These are phyloP conservation scores for Knufia petricola DNA, from an alignment of 2,329 filamentous ascomycete genomes.

Conservation along the genomic window DNA sequence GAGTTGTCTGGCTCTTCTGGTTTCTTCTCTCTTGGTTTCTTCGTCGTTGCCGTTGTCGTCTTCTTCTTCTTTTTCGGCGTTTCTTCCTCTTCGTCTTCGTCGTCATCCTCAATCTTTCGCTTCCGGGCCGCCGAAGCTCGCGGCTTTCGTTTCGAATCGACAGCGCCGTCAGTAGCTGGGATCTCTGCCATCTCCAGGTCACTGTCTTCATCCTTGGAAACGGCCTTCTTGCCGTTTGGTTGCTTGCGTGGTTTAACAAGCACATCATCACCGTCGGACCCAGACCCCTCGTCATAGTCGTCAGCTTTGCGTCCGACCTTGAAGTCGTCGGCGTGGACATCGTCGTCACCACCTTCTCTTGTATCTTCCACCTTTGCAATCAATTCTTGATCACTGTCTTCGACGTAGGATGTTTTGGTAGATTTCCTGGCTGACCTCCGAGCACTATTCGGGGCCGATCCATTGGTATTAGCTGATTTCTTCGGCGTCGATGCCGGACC, in stretches of 20 bases:
- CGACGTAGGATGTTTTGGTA: conserved; percentile 27
- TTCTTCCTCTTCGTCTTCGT: conserved; percentile 34
- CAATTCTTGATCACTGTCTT: conserved; percentile 42
- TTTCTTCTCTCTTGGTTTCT: conserved; percentile 56
- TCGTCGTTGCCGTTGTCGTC: conserved; percentile 27
- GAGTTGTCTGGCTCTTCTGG: conserved; percentile 57
- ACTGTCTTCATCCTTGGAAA: conserved; percentile 27
- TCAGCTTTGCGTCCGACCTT: conserved; percentile 59
- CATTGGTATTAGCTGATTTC: conserved; percentile 28
- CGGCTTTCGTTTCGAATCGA: conserved; percentile 50
- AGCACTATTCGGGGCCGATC: conserved; percentile 22
- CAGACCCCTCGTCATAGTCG: conserved; percentile 56
- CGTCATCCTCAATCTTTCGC: conserved; percentile 27
- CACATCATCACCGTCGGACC: conserved; percentile 43
- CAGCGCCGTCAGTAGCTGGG: conserved; percentile 22
- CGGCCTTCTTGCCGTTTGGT: conserved; percentile 16
- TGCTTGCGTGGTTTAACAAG: conserved; percentile 27
- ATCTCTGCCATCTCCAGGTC: conserved; percentile 20
- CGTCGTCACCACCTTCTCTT: conserved; percentile 60
- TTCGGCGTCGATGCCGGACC: conserved; percentile 15
- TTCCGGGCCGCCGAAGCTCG: conserved; percentile 42
- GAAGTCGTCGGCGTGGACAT: conserved; percentile 69
- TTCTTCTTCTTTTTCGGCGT: conserved; percentile 47
- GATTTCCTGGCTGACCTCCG: conserved; percentile 24
- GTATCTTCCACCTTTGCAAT: conserved; percentile 57